Evolutionary conservation across 768 basidiomycete species (phyloP).

Genomic region (Boletus rubropictus): DNA sequence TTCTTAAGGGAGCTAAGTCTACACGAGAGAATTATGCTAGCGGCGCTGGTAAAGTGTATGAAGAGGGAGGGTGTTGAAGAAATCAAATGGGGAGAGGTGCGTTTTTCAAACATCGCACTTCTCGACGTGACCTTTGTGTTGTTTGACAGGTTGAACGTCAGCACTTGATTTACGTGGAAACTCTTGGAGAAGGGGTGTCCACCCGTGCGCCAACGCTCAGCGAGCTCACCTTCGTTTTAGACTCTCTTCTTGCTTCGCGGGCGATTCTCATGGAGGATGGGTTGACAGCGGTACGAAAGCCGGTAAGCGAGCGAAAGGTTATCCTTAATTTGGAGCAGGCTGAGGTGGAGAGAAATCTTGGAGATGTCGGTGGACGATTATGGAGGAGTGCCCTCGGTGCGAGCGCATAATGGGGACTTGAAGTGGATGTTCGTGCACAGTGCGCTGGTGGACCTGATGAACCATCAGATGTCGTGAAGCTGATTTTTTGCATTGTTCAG

Average conservation of each 20-base stretch:
- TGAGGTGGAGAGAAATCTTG: slow-evolving; percentile 81
- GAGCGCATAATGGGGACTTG: slow-evolving; percentile 4
- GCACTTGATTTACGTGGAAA: slow-evolving; percentile 62
- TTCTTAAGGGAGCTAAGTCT: slow-evolving; percentile 79
- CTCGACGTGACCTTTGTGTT: not conserved
- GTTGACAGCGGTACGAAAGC: slow-evolving; percentile 46
- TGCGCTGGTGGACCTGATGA: no score
- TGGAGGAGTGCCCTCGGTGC: slow-evolving; percentile 53
- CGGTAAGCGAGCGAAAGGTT: slow-evolving; percentile 61
- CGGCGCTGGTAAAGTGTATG: slow-evolving; percentile 74
- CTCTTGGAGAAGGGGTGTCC: slow-evolving; percentile 58
- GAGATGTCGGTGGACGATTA: slow-evolving; percentile 64
- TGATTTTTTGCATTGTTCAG: no score
- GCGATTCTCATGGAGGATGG: slow-evolving; percentile 73
- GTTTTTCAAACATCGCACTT: slow-evolving; percentile 16
- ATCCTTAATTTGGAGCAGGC: slow-evolving; percentile 77
- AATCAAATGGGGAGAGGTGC: slow-evolving; percentile 77
- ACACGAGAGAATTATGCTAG: slow-evolving; percentile 85
- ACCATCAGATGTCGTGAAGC: not conserved
- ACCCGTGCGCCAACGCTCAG: slow-evolving; percentile 49
- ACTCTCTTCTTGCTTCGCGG: slow-evolving; percentile 70
- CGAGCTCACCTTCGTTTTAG: slow-evolving; percentile 66
- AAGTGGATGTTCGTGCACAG: not conserved
- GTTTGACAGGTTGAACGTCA: slow-evolving; percentile 61
- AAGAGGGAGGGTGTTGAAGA: slow-evolving; percentile 82